These are phyloP conservation scores for Xerocomus brunneocitrinus DNA, from an alignment of 768 basidiomycete genomes.

Conservation along the genomic window DNA sequence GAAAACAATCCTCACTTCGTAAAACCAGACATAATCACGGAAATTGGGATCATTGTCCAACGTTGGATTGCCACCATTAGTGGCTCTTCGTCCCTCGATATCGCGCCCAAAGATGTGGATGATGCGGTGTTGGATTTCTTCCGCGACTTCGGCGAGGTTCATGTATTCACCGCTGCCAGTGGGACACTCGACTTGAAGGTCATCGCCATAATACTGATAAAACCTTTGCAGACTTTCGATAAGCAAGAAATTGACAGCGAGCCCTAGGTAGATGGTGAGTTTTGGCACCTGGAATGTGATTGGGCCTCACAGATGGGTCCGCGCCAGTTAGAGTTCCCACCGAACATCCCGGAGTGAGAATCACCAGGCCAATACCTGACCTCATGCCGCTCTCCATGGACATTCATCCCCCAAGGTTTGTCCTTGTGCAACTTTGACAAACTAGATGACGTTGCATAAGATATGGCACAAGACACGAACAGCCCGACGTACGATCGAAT, in stretches of 20 bases:
- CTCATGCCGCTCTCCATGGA: slow-evolving; percentile 87
- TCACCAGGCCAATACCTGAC: slow-evolving; percentile 99
- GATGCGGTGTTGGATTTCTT: slow-evolving; percentile 98
- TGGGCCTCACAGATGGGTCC: slow-evolving; percentile 72
- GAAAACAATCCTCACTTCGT: slow-evolving; percentile 57
- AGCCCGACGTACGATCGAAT: slow-evolving; percentile 77
- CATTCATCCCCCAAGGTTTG: slow-evolving; percentile 91
- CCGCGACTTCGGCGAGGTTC: slow-evolving; percentile 90
- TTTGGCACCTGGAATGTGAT: background rate
- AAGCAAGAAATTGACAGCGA: slow-evolving; percentile 92
- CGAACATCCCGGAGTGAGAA: slow-evolving; percentile 96
- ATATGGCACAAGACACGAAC: background rate
- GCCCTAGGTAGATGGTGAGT: slow-evolving; percentile 49
- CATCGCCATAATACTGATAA: slow-evolving; percentile 95
- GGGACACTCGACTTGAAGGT: slow-evolving; percentile 92
- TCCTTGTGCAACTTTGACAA: slow-evolving; percentile 88
- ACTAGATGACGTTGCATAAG: slow-evolving; percentile 37
- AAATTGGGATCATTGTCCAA: slow-evolving; percentile 93
- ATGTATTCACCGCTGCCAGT: slow-evolving; percentile 97
- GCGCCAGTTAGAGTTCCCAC: slow-evolving; percentile 97
- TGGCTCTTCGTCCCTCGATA: slow-evolving; percentile 76
- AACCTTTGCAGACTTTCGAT: slow-evolving; percentile 97
- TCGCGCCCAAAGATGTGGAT: slow-evolving; percentile 99
- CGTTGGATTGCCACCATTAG: slow-evolving; percentile 85
- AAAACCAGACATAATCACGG: slow-evolving; percentile 95